Base-by-base conservation (phyloP, 768 basidiomycete genomes). In the Trametes gibbosa region DNA sequence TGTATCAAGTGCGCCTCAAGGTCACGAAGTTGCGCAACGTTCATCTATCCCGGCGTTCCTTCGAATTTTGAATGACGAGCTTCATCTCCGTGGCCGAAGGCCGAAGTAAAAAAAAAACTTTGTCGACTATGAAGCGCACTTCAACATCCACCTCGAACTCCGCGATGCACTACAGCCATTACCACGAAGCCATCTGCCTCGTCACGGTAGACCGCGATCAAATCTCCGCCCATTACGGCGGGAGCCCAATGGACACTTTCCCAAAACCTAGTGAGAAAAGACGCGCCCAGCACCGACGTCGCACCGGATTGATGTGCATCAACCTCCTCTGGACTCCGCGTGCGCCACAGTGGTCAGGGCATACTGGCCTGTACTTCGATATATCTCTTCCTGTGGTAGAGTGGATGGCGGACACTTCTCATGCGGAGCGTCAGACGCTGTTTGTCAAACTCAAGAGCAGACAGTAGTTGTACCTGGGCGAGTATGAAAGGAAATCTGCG, bases 291-390 rank as follows among this genome's bases (percentile, higher is more conserved):
- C 74, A 76, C 54, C n/a, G n/a, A n/a, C 73, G 75, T 1, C 39
- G 69, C 45, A 40, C 69, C 6, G 68, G 75, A 25, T 77, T 76
- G 53, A 69, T 72, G 68, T 79, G 68, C 56, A 62, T 72, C 0
- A 72, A 71, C 50, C 64, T 73, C 0, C 46, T 57, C 1, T 70
- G 67, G 40, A 73, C 77, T 40, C 74, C 75, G 1, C 65, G 75
- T 21, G 75, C 70, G 10, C 78, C 76, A 1, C 59, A 72, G 50
- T 40, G 71, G 14, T 73, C 76, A 0, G 76, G 77, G 0, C 67
- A 69, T 0, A 70, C 70, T 0, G 77, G 77, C 0, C 56, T 79
- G 0, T 73, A 63, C 53, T 75, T 75, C 32, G 5, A 53, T 21
- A 46, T 51, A 0, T 13, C n/a, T 12, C n/a, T 25, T 10, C 42